Evolutionary conservation across 768 basidiomycete species (phyloP), one percentile per base, ranked within the genome.

Genomic region (Tephrocybe sp.): DNA sequence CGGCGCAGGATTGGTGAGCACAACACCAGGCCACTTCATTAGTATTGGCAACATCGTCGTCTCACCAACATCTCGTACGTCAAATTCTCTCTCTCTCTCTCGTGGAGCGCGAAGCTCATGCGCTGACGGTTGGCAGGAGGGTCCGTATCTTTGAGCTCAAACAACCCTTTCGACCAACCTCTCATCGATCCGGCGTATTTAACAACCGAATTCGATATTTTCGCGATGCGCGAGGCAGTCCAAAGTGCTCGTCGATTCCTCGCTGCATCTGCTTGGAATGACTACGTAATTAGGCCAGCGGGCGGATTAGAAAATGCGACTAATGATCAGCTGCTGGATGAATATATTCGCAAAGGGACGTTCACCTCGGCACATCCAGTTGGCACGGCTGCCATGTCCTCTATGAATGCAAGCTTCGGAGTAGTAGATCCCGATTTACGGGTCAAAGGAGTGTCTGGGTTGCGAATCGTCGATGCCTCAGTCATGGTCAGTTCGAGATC

Each of bases 401-500:
- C 67, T 0, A 41, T 32, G 28, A 51, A 55, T 10, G 67, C 66
- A 2, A 28, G 30, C 0, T 59, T 45, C 37, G 72, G 71, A 4
- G 73, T 73, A 4, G 66, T 73, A 0, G 62, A 69, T 60, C 65
- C 71, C 3, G 59, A 70, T 47, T 51, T 76, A 4, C 53, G 42
- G 8, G 64, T 76, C 10, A 73, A 73, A 53, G 64, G 66, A 2
- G 60, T 65, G 0, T 42, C 28, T 2, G 73, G 69, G 5, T 46
- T 76, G 45, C 55, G 74, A 8, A 57, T 76, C 11, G 67, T 74
- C 4, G 72, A 76, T 58, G 70, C 71, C 4, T 71, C 70, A 12
- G 62, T 72, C 15, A 56, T 73, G 44, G 72, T 69, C 36, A 56
- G 71, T 47, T 3, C 38, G 2, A 45, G 28, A 8, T 20, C 38